Evolutionary conservation across 352 stramenopile genomes (phyloP), one percentile per base, ranked within the genome.

Genomic region (Globisporangium megalacanthum): DNA sequence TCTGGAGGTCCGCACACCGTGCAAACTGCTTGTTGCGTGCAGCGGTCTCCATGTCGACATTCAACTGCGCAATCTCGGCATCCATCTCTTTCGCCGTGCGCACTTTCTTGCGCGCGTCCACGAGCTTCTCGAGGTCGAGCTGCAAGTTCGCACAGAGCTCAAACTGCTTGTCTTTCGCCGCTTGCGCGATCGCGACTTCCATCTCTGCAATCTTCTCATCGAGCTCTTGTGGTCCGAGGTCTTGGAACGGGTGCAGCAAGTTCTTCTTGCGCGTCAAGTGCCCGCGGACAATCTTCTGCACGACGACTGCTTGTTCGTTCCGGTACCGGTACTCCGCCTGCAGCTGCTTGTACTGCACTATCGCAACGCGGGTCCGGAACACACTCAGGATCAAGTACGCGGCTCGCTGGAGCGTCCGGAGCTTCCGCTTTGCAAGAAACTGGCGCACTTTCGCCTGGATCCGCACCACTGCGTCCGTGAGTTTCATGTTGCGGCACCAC

Each of bases 71-170:
- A 39, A 95, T 96, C 52, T 89, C 85, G 5, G 64, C 64, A 48
- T 96, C 86, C 39, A 96, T 77, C 54, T 96, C 85, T 57, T 96
- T 95, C 0, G 82, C 77, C 0, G 85, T 96, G n/a, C 85, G 83
- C 8, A 94, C 83, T 51, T 85, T 86, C 62, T 91, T 91, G 17
- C 83, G 80, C 8, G 82, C 85, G 17, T 93, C 83, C 0, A 94
- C 75, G 33, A 92, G 71, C 47, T 80, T 83, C 44, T 95, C 83
- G 4, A 95, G 62, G 15, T 96, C 85, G 17, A 92, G 83, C 56
- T 95, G 86, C 39, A 96, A 62, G 31, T 86, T 88, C 0, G 84
- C 77, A 42, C 85, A 96, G 53, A 83, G 54, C 33, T 95, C 83
- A 65, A 96, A 96, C 59, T 96, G 78, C 56, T 93, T 94, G 66